Evolutionary conservation across 2,329 filamentous ascomycete species (phyloP), one percentile per base, ranked within the genome.

Genomic region (Elsinoe ampelina): DNA sequence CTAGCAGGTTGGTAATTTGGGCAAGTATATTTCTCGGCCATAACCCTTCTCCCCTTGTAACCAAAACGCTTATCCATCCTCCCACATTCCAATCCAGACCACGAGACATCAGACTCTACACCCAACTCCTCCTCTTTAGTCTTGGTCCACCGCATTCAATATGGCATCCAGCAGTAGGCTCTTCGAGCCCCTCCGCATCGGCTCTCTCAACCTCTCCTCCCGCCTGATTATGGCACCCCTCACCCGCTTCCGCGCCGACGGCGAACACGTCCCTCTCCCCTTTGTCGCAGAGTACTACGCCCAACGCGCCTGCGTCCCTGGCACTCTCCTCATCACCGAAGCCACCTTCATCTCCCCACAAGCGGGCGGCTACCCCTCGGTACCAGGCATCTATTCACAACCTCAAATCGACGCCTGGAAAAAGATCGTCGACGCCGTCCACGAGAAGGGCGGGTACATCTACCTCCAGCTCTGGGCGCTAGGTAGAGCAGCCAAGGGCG

Each of bases 401-500:
- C 75, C 73, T n/a, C 81, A 85, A 58, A 73, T 84, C 41, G 73
- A 72, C 1, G 78, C 72, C 0, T 87, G 84, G 84, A 80, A 77
- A 60, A 69, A 75, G 12, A 71, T 87, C 41, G 82, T 79, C 1
- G 76, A 81, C 22, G 79, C 78, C 0, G 81, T 87, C 0, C 85
- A 88, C 65, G 73, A 72, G 19, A 83, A 83, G 62, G 79, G 79
- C 4, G 77, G 75, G 15, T 80, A 75, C 64, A 81, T 86, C 54
- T 85, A 75, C 68, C 67, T 76, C 1, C 85, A 87, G 64, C 72
- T 87, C 0, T 86, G 81, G 75, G 77, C 76, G 0, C 71, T 81
- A 5, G 83, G 85, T 3, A 77, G 84, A 2, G 75, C 76, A 2
- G 79, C 78, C 0, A 67, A 72, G 58, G 65, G 69, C 0, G 59